Evolutionary conservation across 352 stramenopile species (phyloP), one percentile per base, ranked within the genome.

Genomic region (Phytopythium aichiense): DNA sequence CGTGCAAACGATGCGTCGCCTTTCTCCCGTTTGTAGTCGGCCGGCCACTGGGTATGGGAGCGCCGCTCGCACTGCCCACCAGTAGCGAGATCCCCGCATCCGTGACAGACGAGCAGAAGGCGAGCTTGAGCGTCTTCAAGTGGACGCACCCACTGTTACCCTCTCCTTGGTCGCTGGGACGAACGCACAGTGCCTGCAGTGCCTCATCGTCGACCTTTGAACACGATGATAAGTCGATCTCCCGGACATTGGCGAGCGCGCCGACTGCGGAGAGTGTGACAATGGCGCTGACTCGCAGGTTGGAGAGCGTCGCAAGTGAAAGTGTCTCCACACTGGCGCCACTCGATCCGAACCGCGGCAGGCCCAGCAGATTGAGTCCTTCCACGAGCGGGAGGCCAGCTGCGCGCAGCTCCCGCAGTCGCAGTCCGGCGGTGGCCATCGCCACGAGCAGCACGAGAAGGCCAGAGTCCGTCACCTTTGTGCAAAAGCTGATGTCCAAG

Each of bases 401-500:
- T 58, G 69, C 61, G 59, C 71, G 65, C 28, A 89, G 48, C 40
- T 64, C 54, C 2, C 68, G 65, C 40, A 89, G 68, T 58, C 69
- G 64, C 1, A 78, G 49, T 13, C 63, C 67, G 2, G 50, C 23
- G 2, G 71, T 69, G 7, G 58, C 66, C 9, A 61, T 58, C 1
- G 67, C 71, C 50, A 85, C 46, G 15, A 92, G 62, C 13, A 94
- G 55, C 31, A 72, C 77, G 18, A 94, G 65, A 9, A 94, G 28
- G 0, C 65, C 67, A 16, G 81, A 77, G 57, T 94, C 85, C 1
- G 79, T 83, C 22, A 91, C 67, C 28, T 76, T 77, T 11, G 70
- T 69, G 53, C 84, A 87, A 38, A 70, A 65, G 53, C 73, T 86
- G 37, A 92, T 60, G 66, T 92, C 69, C 8, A 94, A 58, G n/a